A percentile compares a stretch with the other conserved stretches of the same genome.
These are phyloP conservation scores for Penstemon newberryi DNA, from an alignment of 257 asterid species.

Conservation along the genomic window DNA sequence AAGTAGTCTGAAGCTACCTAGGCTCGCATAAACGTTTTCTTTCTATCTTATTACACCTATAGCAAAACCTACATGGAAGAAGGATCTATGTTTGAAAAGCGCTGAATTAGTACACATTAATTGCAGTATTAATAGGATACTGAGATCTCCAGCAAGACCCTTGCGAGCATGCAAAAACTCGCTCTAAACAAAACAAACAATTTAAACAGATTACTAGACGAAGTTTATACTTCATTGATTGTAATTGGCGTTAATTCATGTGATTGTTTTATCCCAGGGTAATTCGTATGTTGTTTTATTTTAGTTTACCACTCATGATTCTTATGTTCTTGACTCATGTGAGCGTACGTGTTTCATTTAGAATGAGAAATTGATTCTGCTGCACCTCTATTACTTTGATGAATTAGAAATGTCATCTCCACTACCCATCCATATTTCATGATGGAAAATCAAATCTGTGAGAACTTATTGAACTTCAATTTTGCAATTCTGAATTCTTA, in stretches of 20 bases:
- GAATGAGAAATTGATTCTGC: too few relatives aligned
- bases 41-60: not conserved
- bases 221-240: not conserved
- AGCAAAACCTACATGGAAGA: not conserved
- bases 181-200: not conserved
- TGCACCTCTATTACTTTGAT: constrained; percentile 1
- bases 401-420: constrained; percentile 5
- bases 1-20: constrained; percentile 5
- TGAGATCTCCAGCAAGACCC: too few relatives aligned
- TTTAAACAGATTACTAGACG: not conserved
- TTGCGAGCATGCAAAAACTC: not conserved
- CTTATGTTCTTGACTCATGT: not conserved
- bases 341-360: too few relatives aligned
- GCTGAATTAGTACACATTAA: too few relatives aligned
- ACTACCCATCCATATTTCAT: constrained; percentile 6
- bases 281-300: not conserved
- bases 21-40: not conserved
- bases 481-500: constrained; percentile 11
- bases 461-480: not conserved
- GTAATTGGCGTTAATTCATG: not conserved
- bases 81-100: too few relatives aligned
- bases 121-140: too few relatives aligned
- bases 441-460: not conserved
- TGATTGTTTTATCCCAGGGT: not conserved
- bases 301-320: not conserved